A percentile compares a stretch with the other conserved stretches of the same genome.
These are phyloP conservation scores for Polygonum aviculare DNA, from an alignment of 148 eudicot genomes.

Conservation along the genomic window DNA sequence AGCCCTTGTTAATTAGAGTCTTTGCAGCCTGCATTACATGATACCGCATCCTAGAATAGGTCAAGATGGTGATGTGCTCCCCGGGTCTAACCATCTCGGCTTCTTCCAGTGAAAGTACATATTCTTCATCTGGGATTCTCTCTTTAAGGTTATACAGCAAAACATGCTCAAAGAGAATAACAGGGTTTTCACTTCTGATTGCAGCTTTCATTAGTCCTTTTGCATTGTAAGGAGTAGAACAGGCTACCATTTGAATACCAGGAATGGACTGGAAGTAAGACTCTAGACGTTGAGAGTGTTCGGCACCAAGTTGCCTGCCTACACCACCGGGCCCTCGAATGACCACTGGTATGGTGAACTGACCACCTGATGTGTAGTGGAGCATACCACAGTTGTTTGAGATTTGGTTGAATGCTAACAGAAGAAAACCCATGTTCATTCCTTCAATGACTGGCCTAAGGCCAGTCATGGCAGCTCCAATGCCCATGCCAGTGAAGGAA, in stretches of 20 bases:
- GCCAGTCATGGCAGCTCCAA: slow-evolving; percentile 95
- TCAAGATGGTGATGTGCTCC: slow-evolving; percentile 64
- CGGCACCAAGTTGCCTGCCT: slow-evolving; percentile 89
- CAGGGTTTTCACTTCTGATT: slow-evolving; percentile 78
- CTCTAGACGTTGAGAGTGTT: slow-evolving; percentile 80
- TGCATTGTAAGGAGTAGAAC: slow-evolving; percentile 84
- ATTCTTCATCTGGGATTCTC: slow-evolving; percentile 78
- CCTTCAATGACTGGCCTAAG: slow-evolving; percentile 81
- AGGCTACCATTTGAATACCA: slow-evolving; percentile 89
- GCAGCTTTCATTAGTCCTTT: slow-evolving; percentile 94
- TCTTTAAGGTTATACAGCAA: slow-evolving; percentile 83
- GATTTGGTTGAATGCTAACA: slow-evolving; percentile 80
- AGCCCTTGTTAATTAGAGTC: slow-evolving; percentile 76
- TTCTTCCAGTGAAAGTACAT: slow-evolving; percentile 58
- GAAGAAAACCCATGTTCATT: slow-evolving; percentile 93
- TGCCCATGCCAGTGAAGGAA: slow-evolving; percentile 85
- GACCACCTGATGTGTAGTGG: slow-evolving; percentile 92
- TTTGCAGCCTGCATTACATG: slow-evolving; percentile 90
- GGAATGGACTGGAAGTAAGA: slow-evolving; percentile 82
- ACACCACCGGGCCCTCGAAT: slow-evolving; percentile 94
- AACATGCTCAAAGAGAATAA: slow-evolving; percentile 82
- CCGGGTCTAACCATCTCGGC: slow-evolving; percentile 96
- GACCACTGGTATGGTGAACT: slow-evolving; percentile 74
- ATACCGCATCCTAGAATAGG: slow-evolving; percentile 90
- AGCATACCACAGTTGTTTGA: slow-evolving; percentile 91